These are phyloP conservation scores for Entoloma clypeatum DNA, from an alignment of 1,284 basidiomycete species.

Conservation along the genomic window DNA sequence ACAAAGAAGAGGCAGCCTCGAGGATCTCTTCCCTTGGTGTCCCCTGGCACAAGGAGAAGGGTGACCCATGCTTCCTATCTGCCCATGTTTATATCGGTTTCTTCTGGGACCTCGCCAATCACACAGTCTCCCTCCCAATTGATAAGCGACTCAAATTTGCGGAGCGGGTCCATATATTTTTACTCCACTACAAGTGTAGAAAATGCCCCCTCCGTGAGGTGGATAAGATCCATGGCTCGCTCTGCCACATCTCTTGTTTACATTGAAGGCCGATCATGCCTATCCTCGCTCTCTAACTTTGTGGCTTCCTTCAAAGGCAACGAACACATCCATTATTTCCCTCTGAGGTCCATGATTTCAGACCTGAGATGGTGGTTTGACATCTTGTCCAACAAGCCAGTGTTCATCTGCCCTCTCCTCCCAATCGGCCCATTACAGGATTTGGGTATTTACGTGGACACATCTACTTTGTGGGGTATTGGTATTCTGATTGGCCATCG, in stretches of 20 bases:
- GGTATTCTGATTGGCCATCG: slow-evolving; percentile 25
- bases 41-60: slow-evolving; percentile 6
- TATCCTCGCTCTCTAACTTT: slow-evolving; percentile 21
- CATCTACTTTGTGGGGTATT: slow-evolving; percentile 31
- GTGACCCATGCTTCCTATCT: slow-evolving; percentile 12
- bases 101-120: slow-evolving; percentile 17
- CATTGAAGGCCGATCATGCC: slow-evolving; percentile 21
- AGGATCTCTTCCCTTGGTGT: slow-evolving; percentile 1
- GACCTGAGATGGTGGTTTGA: slow-evolving; percentile 6
- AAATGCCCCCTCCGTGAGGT: slow-evolving; percentile 15
- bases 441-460: slow-evolving; percentile 20
- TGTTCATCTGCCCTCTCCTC: not conserved
- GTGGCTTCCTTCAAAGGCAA: slow-evolving; percentile 16
- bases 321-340: slow-evolving; percentile 8
- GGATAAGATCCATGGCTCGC: slow-evolving; percentile 16
- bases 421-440: slow-evolving; percentile 5
- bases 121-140: slow-evolving; percentile 16
- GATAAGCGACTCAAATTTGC: slow-evolving; percentile 21
- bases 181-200: not conserved
- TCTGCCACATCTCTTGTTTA: slow-evolving; percentile 29
- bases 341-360: slow-evolving; percentile 18
- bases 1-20: not conserved
- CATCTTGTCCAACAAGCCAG: not conserved
- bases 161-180: slow-evolving; percentile 2
- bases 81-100: slow-evolving; percentile 22